Evolutionary conservation across 768 basidiomycete species (phyloP), one percentile per base, ranked within the genome.

Genomic region (Termitomyces sp.): DNA sequence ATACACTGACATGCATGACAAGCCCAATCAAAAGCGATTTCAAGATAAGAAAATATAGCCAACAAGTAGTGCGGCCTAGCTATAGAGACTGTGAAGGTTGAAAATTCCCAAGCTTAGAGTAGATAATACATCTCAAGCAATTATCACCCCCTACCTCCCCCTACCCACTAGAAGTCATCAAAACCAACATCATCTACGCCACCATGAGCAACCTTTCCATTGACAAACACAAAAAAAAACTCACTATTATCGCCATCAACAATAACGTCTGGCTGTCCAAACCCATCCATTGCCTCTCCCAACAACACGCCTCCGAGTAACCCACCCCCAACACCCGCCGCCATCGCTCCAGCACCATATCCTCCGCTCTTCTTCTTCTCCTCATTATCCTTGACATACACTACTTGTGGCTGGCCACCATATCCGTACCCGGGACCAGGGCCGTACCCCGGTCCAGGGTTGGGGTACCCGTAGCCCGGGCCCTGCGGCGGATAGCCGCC

Each of bases 301-400:
- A 54, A 13, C 53, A 54, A 43, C 53, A 54, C 0, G 2, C 53
- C 87, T 81, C 52, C 57, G 6, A 58, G 23, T 28, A 54, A 44
- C 9, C 50, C 38, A 7, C 41, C 23, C 47, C 55, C 23, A 50
- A 53, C 60, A 50, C 50, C 61, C 38, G 30, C 57, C 28, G 54
- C 62, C 53, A 61, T 60, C n/a, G 53, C 53, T 3, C 57, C 68
- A 44, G 54, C 60, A n/a, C 53, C 55, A 46, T 30, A 38, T 44
- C 55, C 50, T 0, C 59, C 52, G 40, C 75, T 71, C 30, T 76
- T 74, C 30, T 85, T 85, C 41, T 54, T 38, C 40, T 56, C 41
- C 12, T 56, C 40, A 23, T 56, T 26, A 10, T 20, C 20, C 16
- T 51, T 32, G 3, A 47, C 71, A 80, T 71, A 13, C 84, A 83